Evolutionary conservation across 208 protist genomes (phyloP).

Genomic region (Phytomonas francai): DNA sequence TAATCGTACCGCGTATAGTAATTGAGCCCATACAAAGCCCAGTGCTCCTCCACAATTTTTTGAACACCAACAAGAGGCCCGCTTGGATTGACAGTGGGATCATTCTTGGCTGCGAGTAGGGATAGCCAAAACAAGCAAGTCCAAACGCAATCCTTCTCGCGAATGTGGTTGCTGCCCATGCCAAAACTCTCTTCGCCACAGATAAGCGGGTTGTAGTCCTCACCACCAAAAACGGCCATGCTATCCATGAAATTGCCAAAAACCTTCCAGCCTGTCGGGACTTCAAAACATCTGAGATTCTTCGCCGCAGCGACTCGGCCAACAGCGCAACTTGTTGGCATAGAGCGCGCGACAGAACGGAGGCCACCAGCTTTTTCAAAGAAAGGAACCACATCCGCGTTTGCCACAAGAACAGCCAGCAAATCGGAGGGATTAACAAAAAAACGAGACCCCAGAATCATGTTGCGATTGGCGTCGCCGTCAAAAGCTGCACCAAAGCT

Average conservation of each 20-base stretch:
- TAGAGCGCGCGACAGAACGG: slow-evolving; percentile 90
- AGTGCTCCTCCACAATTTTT: slow-evolving; percentile 92
- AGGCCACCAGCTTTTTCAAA: slow-evolving; percentile 69
- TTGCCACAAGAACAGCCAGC: slow-evolving; percentile 93
- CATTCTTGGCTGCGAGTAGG: slow-evolving; percentile 81
- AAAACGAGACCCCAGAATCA: slow-evolving; percentile 94
- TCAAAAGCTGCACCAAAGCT: slow-evolving; percentile 95
- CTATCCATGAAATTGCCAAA: slow-evolving; percentile 99
- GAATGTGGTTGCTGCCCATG: slow-evolving; percentile 94
- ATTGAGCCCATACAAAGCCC: slow-evolving; percentile 93
- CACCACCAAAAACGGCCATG: slow-evolving; percentile 37
- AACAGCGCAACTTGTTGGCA: slow-evolving; percentile 93
- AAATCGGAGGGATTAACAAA: slow-evolving; percentile 98
- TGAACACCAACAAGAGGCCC: slow-evolving; percentile 72
- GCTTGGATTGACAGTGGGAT: slow-evolving; percentile 8
- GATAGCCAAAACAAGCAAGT: slow-evolving; percentile 94
- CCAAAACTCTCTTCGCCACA: slow-evolving; percentile 99
- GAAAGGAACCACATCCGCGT: slow-evolving; percentile 90
- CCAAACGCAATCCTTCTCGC: slow-evolving; percentile 99
- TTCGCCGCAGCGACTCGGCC: slow-evolving; percentile 83
- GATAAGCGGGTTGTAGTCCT: slow-evolving; percentile 80
- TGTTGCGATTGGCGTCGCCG: slow-evolving; percentile 98
- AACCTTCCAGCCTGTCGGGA: slow-evolving; percentile 98
- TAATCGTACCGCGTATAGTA: slow-evolving; percentile 97
- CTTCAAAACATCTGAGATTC: slow-evolving; percentile 80